phyloP scores from a whole-genome alignment of 2,329 filamentous ascomycete genomes.

The Colletotrichum caudatum region DNA sequence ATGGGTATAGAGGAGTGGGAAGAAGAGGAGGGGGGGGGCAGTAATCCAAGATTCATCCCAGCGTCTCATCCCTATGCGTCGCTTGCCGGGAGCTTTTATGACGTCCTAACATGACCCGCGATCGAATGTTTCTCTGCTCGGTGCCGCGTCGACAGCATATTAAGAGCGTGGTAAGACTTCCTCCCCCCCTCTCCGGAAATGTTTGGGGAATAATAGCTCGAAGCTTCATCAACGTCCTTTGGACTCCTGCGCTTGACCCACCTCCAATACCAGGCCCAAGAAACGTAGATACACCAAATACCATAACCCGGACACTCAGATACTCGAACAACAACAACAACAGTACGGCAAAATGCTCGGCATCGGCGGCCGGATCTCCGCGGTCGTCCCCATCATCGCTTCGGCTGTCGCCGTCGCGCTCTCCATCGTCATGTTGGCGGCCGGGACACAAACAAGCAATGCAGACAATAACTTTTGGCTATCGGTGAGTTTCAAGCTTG shows the following conservation, averaged over 20 bases:
- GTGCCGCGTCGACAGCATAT: constrained; percentile 33
- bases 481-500: constrained; percentile 10
- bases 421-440: constrained; percentile 28
- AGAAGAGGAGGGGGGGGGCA: background rate
- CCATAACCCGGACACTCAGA: background rate
- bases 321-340: background rate
- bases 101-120: constrained; percentile 38
- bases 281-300: background rate
- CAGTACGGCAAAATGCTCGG: constrained; percentile 21
- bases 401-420: constrained; percentile 53
- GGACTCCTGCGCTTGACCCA: background rate
- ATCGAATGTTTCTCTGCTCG: constrained; percentile 21
- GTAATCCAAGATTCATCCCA: constrained; percentile 36
- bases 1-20: no score
- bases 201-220: no score
- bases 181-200: constrained; percentile 8
- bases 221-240: background rate
- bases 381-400: constrained; percentile 32
- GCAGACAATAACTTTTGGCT: constrained; percentile 37
- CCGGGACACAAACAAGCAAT: constrained; percentile 30
- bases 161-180: constrained; percentile 21
- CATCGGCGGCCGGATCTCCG: constrained; percentile 34
- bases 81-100: constrained; percentile 27
- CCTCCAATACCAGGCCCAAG: background rate
- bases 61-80: constrained; percentile 37